Evolutionary conservation across 2,329 filamentous ascomycete genomes (phyloP).

Genomic region (Myotisia sp.): DNA sequence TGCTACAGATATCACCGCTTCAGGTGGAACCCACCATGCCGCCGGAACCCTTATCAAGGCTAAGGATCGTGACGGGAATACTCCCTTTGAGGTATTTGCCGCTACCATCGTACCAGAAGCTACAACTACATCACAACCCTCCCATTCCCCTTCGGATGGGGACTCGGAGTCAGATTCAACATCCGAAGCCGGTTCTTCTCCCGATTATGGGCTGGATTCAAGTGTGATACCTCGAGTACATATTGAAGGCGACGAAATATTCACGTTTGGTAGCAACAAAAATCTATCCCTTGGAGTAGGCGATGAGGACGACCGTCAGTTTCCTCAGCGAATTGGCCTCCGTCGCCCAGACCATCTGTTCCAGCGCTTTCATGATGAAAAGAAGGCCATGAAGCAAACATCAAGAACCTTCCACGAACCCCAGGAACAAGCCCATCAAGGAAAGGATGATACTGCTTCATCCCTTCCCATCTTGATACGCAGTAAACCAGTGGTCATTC

Average conservation of each 20-base stretch:
- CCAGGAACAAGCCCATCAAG: slow-evolving; percentile 5
- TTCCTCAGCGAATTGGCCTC: slow-evolving; percentile 68
- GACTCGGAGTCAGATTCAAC: slow-evolving; percentile 35
- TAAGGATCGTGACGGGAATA: slow-evolving; percentile 89
- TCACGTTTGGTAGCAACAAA: slow-evolving; percentile 90
- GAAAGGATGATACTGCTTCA: slow-evolving; percentile 4
- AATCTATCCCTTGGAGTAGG: slow-evolving; percentile 85
- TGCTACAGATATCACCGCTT: slow-evolving; percentile 44
- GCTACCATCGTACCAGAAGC: slow-evolving; percentile 69
- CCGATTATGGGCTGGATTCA: slow-evolving; percentile 14
- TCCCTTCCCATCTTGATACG: slow-evolving; percentile 61
- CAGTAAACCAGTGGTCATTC: slow-evolving; percentile 58
- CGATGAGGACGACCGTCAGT: slow-evolving; percentile 91
- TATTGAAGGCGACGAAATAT: slow-evolving; percentile 66
- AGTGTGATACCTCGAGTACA: slow-evolving; percentile 22
- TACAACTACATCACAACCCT: slow-evolving; percentile 1
- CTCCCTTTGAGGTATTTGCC: slow-evolving; percentile 84
- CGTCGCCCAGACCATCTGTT: slow-evolving; percentile 65
- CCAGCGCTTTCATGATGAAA: slow-evolving; percentile 56
- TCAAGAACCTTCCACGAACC: slow-evolving; percentile 10
- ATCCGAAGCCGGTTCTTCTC: no score
- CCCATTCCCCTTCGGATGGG: slow-evolving; percentile 25
- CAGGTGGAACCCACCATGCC: slow-evolving; percentile 42
- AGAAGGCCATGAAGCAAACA: slow-evolving; percentile 20
- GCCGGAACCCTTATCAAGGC: slow-evolving; percentile 74